Base-by-base conservation (phyloP, 306 rosid genomes). In the Lablab purpureus region DNA sequence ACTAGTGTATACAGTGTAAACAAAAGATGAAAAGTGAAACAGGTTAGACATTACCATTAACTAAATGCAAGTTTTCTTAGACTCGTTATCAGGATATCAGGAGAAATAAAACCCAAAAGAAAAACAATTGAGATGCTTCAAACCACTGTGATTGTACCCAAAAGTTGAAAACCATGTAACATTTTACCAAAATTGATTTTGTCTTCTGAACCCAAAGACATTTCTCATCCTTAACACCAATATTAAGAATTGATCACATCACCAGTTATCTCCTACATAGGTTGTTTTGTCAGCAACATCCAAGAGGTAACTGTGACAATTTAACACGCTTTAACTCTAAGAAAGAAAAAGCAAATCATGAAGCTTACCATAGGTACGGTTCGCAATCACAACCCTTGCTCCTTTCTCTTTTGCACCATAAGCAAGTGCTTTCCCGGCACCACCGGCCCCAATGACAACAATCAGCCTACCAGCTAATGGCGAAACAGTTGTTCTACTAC, bases 381-480 rank as follows among this genome's bases (percentile, higher is more conserved):
- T 91, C 55, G 94, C 98, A 84, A 95, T 92, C 81, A 90, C 98
- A 84, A 95, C 81, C 85, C 89, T 87, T 46, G 98, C 94, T 67
- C 98, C 99, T 83, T 92, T 92, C 80, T 84, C 91, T 86, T 91
- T 92, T 51, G 97, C 99, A 83, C 99, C 99, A 81, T 88, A 95
- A 65, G 99, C 98, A 81, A 91, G 87, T 51, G 99, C 97, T 87
- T 95, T 92, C 54, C 93, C 97, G 13, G 95, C 97, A 41, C 98
- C 99, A 84, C 98, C 97, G 67, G 97, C 99, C 62, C 99, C 99
- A 77, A 95, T 91, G 80, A 95, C 94, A 82, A 92, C 88, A 82
- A 95, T 86, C 55, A 86, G 81, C 87, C 83, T 91, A 82, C 99
- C 99, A 74, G 90, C 92, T 86, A 95, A 90, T 67, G 94, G 94